Conservation (phyloP, 2,329 filamentous ascomycete species). For the Aspergillus tamarii region DNA sequence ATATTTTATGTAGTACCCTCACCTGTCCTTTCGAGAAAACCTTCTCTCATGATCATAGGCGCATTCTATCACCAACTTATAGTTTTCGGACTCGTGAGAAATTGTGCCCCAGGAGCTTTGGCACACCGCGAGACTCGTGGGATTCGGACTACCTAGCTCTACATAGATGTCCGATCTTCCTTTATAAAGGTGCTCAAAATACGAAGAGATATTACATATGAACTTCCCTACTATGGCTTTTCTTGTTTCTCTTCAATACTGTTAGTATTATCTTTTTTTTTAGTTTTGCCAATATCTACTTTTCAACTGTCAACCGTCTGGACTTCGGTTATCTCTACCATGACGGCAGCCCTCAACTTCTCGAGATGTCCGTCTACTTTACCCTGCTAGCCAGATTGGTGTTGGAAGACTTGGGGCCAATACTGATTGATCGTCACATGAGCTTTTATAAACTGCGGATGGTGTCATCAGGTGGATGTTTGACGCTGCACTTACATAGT, state of each 20-base stretch:
- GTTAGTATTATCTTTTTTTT: too few species aligned
- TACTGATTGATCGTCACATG: neutral
- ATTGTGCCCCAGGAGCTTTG: neutral
- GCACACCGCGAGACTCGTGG: fast-evolving
- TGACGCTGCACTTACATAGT: neutral
- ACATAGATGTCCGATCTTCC: too few species aligned
- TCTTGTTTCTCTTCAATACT: too few species aligned
- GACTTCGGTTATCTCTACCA: too few species aligned
- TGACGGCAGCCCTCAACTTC: neutral
- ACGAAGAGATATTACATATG: too few species aligned
- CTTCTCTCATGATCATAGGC: neutral
- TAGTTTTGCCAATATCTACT: too few species aligned
- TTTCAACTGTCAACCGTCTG: too few species aligned
- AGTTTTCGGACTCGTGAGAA: neutral
- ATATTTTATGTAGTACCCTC: too few species aligned
- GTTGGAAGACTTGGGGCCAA: neutral
- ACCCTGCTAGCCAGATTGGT: neutral
- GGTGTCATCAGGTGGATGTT: neutral
- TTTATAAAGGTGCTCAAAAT: too few species aligned
- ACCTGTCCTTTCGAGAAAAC: neutral
- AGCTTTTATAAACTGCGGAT: neutral
- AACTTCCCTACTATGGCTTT: too few species aligned
- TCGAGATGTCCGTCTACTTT: neutral
- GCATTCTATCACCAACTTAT: neutral
- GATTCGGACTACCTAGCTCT: too few species aligned